Base-by-base conservation (phyloP, 2,329 filamentous ascomycete genomes). In the Colletotrichum sp. region DNA sequence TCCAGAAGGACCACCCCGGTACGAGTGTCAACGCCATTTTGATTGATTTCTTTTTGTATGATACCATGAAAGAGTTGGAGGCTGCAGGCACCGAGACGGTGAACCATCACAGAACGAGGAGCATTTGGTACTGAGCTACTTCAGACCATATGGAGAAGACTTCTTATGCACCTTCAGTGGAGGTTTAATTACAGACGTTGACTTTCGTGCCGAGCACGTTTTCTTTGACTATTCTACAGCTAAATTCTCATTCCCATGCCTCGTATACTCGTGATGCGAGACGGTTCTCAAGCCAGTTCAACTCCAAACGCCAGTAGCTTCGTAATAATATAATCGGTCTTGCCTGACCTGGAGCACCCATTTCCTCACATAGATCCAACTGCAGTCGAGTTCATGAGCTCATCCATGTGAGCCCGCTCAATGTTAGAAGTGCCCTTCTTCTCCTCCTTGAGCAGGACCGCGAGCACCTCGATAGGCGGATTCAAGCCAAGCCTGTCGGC, bases 1-100 rank as follows among this genome's bases (percentile, higher is more conserved):
- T 99, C 67, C 81, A 93, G 72, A 90, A 89, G 62, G 85, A 91
- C 16, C 92, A 98, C 80, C 95, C 96, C 1, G 92, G 93, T 12
- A 89, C 93, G 1, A 88, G 91, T 68, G 85, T 93, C 79, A 99
- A 99, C 83, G 96, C 97, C 30, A 95, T 99, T 52, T 85, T 99
- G 80, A 97, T 99, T 78, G 97, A 99, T 85, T 99, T 99, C 86
- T 98, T 98, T 84, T 87, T 99, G 71, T 99, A 99, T 83, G 97
- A 99, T 86, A 92, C 94, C 21, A 96, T 97, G 86, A 99, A 99
- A 84, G 94, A 95, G 81, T 84, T 94, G 82, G 96, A 99, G 84
- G 88, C 86, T 1, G 83, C 88, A 78, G 88, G 92, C 68, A 84
- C 89, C 71, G 91, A 93, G 81, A 88, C 87, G 55, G 91, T 95